Evolutionary conservation across 352 stramenopile genomes (phyloP).

Genomic region (Pythium insidiosum): DNA sequence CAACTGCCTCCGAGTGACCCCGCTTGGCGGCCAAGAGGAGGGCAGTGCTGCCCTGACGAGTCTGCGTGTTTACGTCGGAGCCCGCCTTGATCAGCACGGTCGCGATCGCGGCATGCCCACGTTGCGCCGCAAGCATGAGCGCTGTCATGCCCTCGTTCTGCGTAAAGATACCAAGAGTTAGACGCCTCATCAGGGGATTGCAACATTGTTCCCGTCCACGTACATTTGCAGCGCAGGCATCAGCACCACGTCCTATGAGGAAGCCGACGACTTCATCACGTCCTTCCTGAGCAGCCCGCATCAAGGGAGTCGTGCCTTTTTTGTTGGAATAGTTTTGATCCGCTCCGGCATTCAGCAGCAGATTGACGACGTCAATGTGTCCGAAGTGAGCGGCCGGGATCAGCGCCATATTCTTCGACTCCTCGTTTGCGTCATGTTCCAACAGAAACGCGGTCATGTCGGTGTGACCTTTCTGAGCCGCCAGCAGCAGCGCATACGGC

Average conservation of each 20-base stretch:
- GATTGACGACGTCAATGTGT: constrained; percentile 59
- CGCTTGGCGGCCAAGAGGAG: constrained; percentile 76
- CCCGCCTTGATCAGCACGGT: constrained; percentile 75
- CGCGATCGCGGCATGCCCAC: constrained; percentile 72
- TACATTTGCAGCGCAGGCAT: constrained; percentile 69
- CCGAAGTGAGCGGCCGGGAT: constrained; percentile 82
- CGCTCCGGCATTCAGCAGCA: constrained; percentile 60
- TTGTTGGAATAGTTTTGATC: constrained; percentile 83
- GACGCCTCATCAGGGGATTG: too few species aligned
- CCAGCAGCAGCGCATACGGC: constrained; percentile 71
- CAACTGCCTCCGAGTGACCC: constrained; percentile 68
- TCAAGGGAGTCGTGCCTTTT: constrained; percentile 82
- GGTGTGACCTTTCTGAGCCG: constrained; percentile 71
- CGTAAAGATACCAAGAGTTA: too few species aligned
- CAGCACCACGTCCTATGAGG: constrained; percentile 56
- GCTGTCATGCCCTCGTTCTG: constrained; percentile 86
- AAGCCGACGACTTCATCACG: constrained; percentile 70
- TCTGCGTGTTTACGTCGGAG: constrained; percentile 86
- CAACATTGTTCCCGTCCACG: too few species aligned
- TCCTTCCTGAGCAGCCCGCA: constrained; percentile 82
- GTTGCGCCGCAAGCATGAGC: constrained; percentile 79
- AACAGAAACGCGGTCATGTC: constrained; percentile 68
- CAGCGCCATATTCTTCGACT: constrained; percentile 82
- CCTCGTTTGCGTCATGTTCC: constrained; percentile 51
- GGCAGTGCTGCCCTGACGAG: constrained; percentile 79